Conservation (phyloP, 1,139 yeast species). For the Pichia sp. region DNA sequence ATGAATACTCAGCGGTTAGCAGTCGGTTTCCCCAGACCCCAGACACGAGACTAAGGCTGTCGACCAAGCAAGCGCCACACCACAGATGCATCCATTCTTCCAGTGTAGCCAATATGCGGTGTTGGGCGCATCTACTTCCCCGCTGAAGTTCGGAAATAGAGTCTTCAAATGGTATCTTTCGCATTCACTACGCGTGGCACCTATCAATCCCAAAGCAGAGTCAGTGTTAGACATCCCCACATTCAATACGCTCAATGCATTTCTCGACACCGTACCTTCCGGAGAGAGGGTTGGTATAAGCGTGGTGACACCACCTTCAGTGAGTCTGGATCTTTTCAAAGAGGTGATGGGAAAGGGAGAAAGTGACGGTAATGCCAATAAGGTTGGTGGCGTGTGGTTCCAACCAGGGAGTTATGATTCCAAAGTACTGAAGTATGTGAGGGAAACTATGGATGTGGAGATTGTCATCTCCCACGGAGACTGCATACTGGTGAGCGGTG, state of each 20-base stretch:
- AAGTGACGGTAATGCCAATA: slow-evolving; percentile 11
- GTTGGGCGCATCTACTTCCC: slow-evolving; percentile 65
- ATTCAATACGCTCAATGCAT: slow-evolving; percentile 31
- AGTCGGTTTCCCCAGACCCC: too few species aligned
- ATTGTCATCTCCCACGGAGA: slow-evolving; percentile 48
- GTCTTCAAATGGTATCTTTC: slow-evolving; percentile 61
- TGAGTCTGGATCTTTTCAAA: slow-evolving; percentile 43
- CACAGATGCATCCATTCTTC: neutral
- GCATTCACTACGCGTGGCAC: slow-evolving; percentile 53
- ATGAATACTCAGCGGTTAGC: too few species aligned
- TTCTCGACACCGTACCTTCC: slow-evolving; percentile 8
- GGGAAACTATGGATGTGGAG: slow-evolving; percentile 35
- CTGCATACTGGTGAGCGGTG: slow-evolving; percentile 69
- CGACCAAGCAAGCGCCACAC: too few species aligned
- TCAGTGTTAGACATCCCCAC: slow-evolving; percentile 42
- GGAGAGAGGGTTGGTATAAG: slow-evolving; percentile 46
- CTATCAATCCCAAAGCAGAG: slow-evolving; percentile 53
- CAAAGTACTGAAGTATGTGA: slow-evolving; percentile 37
- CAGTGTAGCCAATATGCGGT: slow-evolving; percentile 28
- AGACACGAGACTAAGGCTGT: too few species aligned
- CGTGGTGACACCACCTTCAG: slow-evolving; percentile 67
- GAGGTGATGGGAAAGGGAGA: slow-evolving; percentile 26
- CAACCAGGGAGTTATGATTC: slow-evolving; percentile 73
- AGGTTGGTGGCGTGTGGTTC: slow-evolving; percentile 64
- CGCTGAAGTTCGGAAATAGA: slow-evolving; percentile 63